A percentile compares a stretch with the other conserved stretches of the same genome.
phyloP scores from a whole-genome alignment of 1,284 basidiomycete species.

The Coriolopsis trogii region DNA sequence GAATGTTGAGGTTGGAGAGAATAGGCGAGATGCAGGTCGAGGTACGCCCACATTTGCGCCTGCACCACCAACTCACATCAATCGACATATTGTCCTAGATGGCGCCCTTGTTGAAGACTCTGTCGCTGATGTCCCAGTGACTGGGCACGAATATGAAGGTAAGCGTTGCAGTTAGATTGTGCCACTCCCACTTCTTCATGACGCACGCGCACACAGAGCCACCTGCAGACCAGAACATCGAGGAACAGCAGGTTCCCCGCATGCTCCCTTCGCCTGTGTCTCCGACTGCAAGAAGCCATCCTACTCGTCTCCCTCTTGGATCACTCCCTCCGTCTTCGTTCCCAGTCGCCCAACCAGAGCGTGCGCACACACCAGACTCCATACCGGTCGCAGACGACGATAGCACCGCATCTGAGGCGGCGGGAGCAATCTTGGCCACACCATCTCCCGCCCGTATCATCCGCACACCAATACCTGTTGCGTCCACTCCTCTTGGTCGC shows the following conservation, averaged over 20 bases:
- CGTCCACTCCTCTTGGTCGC: conserved; percentile 18
- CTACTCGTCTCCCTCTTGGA: background rate
- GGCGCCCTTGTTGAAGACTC: too few relatives aligned
- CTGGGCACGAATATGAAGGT: too few relatives aligned
- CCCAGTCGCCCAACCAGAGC: conserved; percentile 4
- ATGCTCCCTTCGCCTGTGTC: conserved; percentile 11
- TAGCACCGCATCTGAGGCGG: conserved; percentile 20
- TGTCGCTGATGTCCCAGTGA: too few relatives aligned
- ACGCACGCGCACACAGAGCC: too few relatives aligned
- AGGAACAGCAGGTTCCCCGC: conserved; percentile 1
- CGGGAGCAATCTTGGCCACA: conserved; percentile 15
- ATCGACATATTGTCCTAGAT: too few relatives aligned
- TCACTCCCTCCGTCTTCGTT: background rate
- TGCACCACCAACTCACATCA: too few relatives aligned
- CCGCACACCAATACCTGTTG: conserved; percentile 14
- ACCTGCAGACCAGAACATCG: background rate
- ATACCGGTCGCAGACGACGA: conserved; percentile 21
- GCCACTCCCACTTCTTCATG: too few relatives aligned
- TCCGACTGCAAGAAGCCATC: conserved; percentile 2
- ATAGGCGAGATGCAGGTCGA: too few relatives aligned
- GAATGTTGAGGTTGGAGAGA: too few relatives aligned
- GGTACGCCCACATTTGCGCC: too few relatives aligned
- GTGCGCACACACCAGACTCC: conserved; percentile 12
- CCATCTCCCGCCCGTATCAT: conserved; percentile 21
- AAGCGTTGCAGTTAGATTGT: too few relatives aligned